These are phyloP conservation scores for Paramecium caudatum DNA, from an alignment of 73 alveolate species.

Conservation along the genomic window DNA sequence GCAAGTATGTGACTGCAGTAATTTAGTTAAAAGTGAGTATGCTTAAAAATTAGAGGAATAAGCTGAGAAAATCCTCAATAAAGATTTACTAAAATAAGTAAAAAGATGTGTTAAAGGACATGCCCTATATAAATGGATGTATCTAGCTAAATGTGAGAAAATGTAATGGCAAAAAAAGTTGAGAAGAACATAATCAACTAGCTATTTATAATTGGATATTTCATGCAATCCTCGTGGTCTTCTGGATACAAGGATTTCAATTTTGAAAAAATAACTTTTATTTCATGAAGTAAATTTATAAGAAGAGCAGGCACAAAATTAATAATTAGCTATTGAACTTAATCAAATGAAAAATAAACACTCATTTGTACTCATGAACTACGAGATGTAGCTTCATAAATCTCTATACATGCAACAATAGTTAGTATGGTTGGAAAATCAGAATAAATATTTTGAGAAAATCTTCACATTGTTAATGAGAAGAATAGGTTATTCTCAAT, in stretches of 20 bases:
- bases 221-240: slow-evolving; percentile 32
- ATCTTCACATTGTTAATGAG: slow-evolving; percentile 27
- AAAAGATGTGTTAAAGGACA: slow-evolving; percentile 19
- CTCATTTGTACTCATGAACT: not conserved
- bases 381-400: slow-evolving; percentile 23
- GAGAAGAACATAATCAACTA: not conserved
- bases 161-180: not conserved
- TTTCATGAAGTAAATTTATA: not conserved
- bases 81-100: not conserved
- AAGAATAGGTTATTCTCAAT: not conserved
- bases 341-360: not conserved
- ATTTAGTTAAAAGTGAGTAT: not conserved
- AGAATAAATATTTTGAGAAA: slow-evolving; percentile 28
- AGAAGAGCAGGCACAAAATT: not conserved
- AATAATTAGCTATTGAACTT: not conserved
- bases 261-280: not conserved
- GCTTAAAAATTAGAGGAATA: not conserved
- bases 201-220: not conserved
- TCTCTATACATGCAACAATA: not conserved
- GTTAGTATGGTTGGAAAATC: not conserved
- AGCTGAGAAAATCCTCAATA: not conserved
- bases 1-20: not conserved
- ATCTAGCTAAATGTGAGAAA: slow-evolving; percentile 16
- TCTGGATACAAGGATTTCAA: not conserved
- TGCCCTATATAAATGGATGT: slow-evolving; percentile 51